Conservation (phyloP, 768 basidiomycete species). For the Rhodocollybia butyracea region DNA sequence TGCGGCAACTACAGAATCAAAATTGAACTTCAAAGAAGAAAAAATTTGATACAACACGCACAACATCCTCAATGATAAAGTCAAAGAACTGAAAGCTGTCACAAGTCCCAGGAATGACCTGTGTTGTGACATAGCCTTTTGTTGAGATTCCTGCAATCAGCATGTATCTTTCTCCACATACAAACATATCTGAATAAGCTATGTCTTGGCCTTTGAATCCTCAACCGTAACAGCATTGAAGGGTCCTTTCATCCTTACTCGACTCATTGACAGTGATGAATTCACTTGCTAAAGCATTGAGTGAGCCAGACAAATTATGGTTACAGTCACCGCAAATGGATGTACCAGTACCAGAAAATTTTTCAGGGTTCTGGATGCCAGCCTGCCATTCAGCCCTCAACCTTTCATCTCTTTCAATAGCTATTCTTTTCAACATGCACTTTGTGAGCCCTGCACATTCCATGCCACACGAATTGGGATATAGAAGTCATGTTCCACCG, state of each 20-base stretch:
- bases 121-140: constrained; percentile 21
- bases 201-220: constrained; percentile 16
- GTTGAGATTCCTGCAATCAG: constrained; percentile 23
- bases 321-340: constrained; percentile 6
- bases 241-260: constrained; percentile 26
- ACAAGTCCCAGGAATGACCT: constrained; percentile 24
- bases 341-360: constrained; percentile 7
- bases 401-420: constrained; percentile 17
- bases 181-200: constrained; percentile 13
- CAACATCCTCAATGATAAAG: constrained; percentile 25
- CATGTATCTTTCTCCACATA: constrained; percentile 18
- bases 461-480: constrained; percentile 13
- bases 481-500: constrained; percentile 11
- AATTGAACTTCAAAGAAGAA: not conserved
- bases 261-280: constrained; percentile 26
- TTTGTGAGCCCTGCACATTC: constrained; percentile 17
- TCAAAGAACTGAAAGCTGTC: constrained; percentile 25
- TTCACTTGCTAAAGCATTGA: constrained; percentile 6
- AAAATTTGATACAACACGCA: constrained; percentile 8
- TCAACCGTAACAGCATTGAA: constrained; percentile 20
- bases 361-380: not conserved
- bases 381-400: no score
- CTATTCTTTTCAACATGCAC: constrained; percentile 15
- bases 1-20: not conserved
- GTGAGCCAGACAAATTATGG: not conserved